Conservation (phyloP, 2,329 filamentous ascomycete species). For the Hypoxylon sp. region DNA sequence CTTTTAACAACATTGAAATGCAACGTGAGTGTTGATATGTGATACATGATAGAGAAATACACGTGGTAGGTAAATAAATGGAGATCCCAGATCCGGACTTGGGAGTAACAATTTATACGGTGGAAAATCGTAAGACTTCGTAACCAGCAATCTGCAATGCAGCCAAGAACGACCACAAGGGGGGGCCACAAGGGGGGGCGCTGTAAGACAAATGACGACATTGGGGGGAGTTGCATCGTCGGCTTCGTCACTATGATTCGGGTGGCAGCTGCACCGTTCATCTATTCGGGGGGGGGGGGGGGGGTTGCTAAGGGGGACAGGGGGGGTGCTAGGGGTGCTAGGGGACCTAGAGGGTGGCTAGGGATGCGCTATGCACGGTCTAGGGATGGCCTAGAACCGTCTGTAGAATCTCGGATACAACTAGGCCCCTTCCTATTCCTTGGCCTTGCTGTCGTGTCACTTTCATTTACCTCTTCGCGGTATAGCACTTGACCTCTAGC, state of each 20-base stretch:
- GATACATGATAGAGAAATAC: conserved; percentile 27
- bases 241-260: conserved; percentile 41
- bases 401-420: conserved; percentile 39
- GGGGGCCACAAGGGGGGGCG: conserved; percentile 23
- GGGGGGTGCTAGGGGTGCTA: conserved; percentile 2
- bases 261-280: conserved; percentile 42
- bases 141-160: conserved; percentile 21
- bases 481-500: conserved; percentile 26
- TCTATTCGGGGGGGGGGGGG: conserved; percentile 31
- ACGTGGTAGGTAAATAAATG: conserved; percentile 31
- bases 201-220: conserved; percentile 47
- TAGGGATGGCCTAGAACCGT: conserved; percentile 39
- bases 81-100: conserved; percentile 21
- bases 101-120: conserved; percentile 27
- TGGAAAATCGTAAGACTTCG: conserved; percentile 38
- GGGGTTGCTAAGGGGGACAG: conserved; percentile 1
- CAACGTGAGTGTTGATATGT: conserved; percentile 11
- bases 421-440: conserved; percentile 21
- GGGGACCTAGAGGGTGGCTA: neutral
- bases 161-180: conserved; percentile 31
- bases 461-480: conserved; percentile 36
- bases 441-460: conserved; percentile 42
- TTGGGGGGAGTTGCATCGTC: conserved; percentile 35
- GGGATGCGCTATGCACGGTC: neutral
- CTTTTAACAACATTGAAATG: neutral